phyloP scores from a whole-genome alignment of 371 early-diverging fungal genomes.

The Choanephora cucurbitarum region DNA sequence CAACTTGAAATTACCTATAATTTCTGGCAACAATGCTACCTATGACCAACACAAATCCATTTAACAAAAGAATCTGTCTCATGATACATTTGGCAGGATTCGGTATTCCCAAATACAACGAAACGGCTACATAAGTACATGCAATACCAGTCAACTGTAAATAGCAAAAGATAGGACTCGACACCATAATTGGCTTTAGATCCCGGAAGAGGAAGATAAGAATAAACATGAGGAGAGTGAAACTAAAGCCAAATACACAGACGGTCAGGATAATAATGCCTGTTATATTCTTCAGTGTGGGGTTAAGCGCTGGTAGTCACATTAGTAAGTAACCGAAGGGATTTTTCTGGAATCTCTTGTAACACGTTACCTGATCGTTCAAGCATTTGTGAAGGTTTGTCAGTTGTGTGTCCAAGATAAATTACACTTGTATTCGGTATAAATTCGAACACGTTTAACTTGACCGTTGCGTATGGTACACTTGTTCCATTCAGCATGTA shows the following conservation, averaged over 20 bases:
- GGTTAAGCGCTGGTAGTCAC: slow-evolving; percentile 31
- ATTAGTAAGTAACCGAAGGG: not conserved
- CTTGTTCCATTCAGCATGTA: slow-evolving; percentile 15
- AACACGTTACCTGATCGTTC: not conserved
- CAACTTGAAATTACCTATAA: slow-evolving; percentile 26
- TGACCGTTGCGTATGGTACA: slow-evolving; percentile 24
- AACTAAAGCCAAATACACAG: slow-evolving; percentile 20
- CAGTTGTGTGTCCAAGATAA: slow-evolving; percentile 32
- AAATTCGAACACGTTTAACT: slow-evolving; percentile 24
- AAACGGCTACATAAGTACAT: slow-evolving; percentile 21
- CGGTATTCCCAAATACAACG: slow-evolving; percentile 27
- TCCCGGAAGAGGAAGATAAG: slow-evolving; percentile 30
- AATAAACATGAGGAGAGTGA: slow-evolving; percentile 23
- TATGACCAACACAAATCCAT: slow-evolving; percentile 35
- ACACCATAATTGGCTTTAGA: slow-evolving; percentile 34
- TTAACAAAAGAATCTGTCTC: slow-evolving; percentile 23
- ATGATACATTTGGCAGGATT: slow-evolving; percentile 30
- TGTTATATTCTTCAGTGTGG: slow-evolving; percentile 6
- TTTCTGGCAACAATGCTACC: slow-evolving; percentile 50
- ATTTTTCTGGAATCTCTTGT: not conserved
- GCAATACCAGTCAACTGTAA: slow-evolving; percentile 37
- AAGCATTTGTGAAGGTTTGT: slow-evolving; percentile 29
- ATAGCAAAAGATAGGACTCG: slow-evolving; percentile 46
- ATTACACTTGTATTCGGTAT: slow-evolving; percentile 17
- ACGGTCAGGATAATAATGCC: slow-evolving; percentile 29